These are phyloP conservation scores for Colletotrichum liaoningense DNA, from an alignment of 2,329 filamentous ascomycete genomes.

Conservation along the genomic window DNA sequence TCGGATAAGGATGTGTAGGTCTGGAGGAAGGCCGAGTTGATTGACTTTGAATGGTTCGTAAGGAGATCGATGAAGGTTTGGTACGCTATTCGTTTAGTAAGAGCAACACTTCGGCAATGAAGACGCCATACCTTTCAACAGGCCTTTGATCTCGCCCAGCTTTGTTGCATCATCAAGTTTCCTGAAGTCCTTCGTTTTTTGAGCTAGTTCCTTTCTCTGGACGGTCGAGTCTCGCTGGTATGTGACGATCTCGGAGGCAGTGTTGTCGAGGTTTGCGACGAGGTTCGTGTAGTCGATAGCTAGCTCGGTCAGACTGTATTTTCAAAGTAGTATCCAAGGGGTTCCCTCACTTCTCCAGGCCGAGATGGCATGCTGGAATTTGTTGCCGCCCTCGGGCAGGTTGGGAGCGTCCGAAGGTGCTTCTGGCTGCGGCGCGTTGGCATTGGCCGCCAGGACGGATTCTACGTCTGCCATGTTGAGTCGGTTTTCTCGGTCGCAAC, in stretches of 20 bases:
- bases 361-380: constrained; percentile 95
- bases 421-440: constrained; percentile 20
- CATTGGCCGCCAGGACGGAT: constrained; percentile 33
- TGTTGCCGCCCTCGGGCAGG: constrained; percentile 76
- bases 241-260: constrained; percentile 93
- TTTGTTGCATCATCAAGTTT: constrained; percentile 93
- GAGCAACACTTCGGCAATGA: not conserved
- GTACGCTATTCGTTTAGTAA: constrained; percentile 71
- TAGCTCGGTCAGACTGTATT: constrained; percentile 51
- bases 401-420: not conserved
- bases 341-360: constrained; percentile 85
- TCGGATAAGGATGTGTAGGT: constrained; percentile 94
- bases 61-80: constrained; percentile 97
- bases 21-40: constrained; percentile 92
- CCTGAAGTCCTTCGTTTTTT: constrained; percentile 98
- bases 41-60: constrained; percentile 94
- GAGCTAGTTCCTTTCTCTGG: constrained; percentile 96
- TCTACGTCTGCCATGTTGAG: constrained; percentile 39
- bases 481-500: constrained; percentile 1
- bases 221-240: constrained; percentile 96
- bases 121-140: constrained; percentile 78
- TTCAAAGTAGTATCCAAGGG: constrained; percentile 37
- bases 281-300: constrained; percentile 89
- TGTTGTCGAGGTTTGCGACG: constrained; percentile 87
- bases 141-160: constrained; percentile 85